Evolutionary conservation across 2,329 filamentous ascomycete genomes (phyloP).

Genomic region (Fusarium metavorans): DNA sequence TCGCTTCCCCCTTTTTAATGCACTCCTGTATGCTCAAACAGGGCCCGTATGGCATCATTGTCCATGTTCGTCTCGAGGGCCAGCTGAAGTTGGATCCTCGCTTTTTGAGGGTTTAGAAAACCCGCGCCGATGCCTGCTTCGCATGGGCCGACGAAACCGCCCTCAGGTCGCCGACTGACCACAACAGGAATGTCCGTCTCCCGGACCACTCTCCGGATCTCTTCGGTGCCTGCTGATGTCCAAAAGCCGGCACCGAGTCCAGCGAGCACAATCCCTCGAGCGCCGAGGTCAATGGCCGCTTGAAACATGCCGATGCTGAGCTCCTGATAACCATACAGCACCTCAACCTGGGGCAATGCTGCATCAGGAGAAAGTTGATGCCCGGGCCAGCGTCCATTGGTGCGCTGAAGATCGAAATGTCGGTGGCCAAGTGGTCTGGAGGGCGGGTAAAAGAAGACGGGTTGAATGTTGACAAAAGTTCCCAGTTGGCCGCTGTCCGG

Average conservation of each 20-base stretch:
- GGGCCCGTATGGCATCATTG: constrained; percentile 41
- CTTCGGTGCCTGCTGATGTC: constrained; percentile 52
- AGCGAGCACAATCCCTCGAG: constrained; percentile 66
- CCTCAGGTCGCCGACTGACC: constrained; percentile 62
- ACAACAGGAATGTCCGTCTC: constrained; percentile 62
- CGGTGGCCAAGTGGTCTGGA: constrained; percentile 60
- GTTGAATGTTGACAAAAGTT: constrained; percentile 67
- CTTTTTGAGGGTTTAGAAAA: constrained; percentile 68
- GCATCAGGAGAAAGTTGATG: constrained; percentile 29
- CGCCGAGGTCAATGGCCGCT: constrained; percentile 61
- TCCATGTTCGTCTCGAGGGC: constrained; percentile 48
- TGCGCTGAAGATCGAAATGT: constrained; percentile 53
- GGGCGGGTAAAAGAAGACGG: constrained; percentile 70
- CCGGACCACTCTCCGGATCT: constrained; percentile 58
- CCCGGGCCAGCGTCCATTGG: constrained; percentile 19
- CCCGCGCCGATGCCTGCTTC: constrained; percentile 58
- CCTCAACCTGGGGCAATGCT: constrained; percentile 65
- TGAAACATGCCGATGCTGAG: constrained; percentile 61
- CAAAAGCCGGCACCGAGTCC: constrained; percentile 67
- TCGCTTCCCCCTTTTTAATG: constrained; percentile 28
- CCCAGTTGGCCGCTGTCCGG: constrained; percentile 69
- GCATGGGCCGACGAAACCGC: constrained; percentile 62
- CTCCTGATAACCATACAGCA: constrained; percentile 67
- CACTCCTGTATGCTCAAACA: constrained; percentile 47
- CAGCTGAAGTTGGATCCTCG: constrained; percentile 63